A percentile compares a stretch with the other conserved stretches of the same genome.
phyloP scores from a whole-genome alignment of 2,329 filamentous ascomycete genomes.

The Talaromyces islandicus region DNA sequence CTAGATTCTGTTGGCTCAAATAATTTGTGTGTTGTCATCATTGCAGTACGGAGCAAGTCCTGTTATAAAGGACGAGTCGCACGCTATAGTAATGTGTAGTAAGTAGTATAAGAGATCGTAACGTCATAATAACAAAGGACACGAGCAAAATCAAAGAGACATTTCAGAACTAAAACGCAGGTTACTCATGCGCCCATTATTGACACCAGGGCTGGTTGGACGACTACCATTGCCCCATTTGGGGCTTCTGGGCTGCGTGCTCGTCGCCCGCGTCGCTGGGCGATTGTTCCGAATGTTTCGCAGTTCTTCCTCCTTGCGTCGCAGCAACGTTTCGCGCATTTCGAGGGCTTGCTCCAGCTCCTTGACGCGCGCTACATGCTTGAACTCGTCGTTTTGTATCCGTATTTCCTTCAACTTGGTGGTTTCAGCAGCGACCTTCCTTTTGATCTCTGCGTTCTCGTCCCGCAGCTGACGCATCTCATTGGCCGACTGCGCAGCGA shows the following conservation, averaged over 20 bases:
- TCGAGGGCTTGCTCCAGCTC: slow-evolving; percentile 33
- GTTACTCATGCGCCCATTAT: slow-evolving; percentile 30
- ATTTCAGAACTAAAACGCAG: slow-evolving; percentile 35
- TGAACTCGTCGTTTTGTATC: slow-evolving; percentile 24
- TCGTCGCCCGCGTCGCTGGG: slow-evolving; percentile 37
- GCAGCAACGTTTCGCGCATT: slow-evolving; percentile 33
- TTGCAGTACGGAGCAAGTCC: background rate
- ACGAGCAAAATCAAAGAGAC: slow-evolving; percentile 17
- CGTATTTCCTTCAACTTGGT: slow-evolving; percentile 33
- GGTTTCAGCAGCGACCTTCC: slow-evolving; percentile 31
- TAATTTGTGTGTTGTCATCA: background rate
- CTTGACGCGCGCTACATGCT: slow-evolving; percentile 30
- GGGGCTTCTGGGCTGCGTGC: slow-evolving; percentile 37
- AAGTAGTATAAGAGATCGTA: background rate
- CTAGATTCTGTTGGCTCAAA: background rate
- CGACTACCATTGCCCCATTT: slow-evolving; percentile 32
- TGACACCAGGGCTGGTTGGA: slow-evolving; percentile 35
- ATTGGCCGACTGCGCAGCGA: slow-evolving; percentile 35
- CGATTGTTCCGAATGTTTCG: slow-evolving; percentile 39
- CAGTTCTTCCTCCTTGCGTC: slow-evolving; percentile 40
- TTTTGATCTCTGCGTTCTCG: slow-evolving; percentile 31
- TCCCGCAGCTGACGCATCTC: slow-evolving; percentile 32
- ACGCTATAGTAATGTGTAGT: background rate
- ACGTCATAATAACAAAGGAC: background rate
- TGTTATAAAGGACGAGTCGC: background rate